Evolutionary conservation across 75 land plant species (phyloP).

Genomic region (Adiantum capillusveneris): DNA sequence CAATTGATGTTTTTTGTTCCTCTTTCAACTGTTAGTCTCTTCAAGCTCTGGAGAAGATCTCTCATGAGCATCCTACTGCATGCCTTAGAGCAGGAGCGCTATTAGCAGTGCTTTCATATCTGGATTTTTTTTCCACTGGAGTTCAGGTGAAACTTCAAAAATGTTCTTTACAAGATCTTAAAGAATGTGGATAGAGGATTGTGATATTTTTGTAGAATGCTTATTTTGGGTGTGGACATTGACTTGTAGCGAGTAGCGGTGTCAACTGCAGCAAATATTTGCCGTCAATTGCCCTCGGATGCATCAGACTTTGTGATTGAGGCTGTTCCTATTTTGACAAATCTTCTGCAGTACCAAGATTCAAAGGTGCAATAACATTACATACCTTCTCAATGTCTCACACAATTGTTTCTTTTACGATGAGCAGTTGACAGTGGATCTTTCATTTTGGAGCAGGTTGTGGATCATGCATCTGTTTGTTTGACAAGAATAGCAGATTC

Average conservation of each 20-base stretch:
- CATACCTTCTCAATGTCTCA: background rate
- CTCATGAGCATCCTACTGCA: constrained; percentile 96
- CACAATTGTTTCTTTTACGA: background rate
- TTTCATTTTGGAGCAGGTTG: constrained; percentile 44
- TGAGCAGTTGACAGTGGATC: background rate
- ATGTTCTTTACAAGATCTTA: background rate
- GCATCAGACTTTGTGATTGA: constrained; percentile 93
- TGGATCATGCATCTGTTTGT: constrained; percentile 96
- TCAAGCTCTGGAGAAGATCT: constrained; percentile 98
- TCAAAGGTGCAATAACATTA: constrained; percentile 34
- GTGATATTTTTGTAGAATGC: too few species aligned
- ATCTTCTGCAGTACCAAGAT: constrained; percentile 96
- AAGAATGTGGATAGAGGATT: too few species aligned
- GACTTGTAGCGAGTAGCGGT: constrained; percentile 82
- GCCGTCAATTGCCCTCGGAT: constrained; percentile 92
- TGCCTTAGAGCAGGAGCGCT: constrained; percentile 85
- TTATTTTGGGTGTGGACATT: too few species aligned
- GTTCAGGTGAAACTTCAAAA: too few species aligned
- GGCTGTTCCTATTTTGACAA: constrained; percentile 89
- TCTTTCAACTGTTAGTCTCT: constrained; percentile 84
- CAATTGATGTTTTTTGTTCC: too few species aligned
- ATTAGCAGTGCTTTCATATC: constrained; percentile 91
- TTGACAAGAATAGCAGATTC: constrained; percentile 92
- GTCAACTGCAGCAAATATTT: constrained; percentile 97
- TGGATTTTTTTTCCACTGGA: constrained; percentile 98